A percentile compares a stretch with the other conserved stretches of the same genome.
Evolutionary conservation across 169 alveolate species (phyloP).

Genomic region (Fabrea salina): DNA sequence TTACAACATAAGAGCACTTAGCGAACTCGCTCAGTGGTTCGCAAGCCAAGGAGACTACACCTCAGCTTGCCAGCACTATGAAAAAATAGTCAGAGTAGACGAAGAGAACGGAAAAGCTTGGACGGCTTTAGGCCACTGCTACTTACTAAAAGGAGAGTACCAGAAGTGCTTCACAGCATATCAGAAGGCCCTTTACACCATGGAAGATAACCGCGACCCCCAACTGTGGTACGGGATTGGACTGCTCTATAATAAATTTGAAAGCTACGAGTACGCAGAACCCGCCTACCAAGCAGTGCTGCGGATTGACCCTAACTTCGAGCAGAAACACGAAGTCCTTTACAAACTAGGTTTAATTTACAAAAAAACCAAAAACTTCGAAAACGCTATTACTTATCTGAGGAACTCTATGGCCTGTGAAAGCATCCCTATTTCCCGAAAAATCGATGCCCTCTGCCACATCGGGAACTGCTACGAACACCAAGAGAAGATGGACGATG

Average conservation of each 20-base stretch:
- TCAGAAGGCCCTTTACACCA: constrained; percentile 53
- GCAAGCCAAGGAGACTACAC: constrained; percentile 24
- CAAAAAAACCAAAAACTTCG: constrained; percentile 45
- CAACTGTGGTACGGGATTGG: constrained; percentile 68
- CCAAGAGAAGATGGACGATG: constrained; percentile 37
- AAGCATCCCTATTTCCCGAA: constrained; percentile 42
- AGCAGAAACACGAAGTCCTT: constrained; percentile 56
- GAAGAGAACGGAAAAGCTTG: constrained; percentile 64
- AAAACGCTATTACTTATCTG: constrained; percentile 50
- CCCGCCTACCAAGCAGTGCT: constrained; percentile 58
- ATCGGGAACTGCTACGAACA: constrained; percentile 56
- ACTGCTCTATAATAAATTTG: constrained; percentile 59
- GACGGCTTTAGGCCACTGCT: constrained; percentile 71
- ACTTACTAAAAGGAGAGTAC: constrained; percentile 50
- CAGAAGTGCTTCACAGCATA: constrained; percentile 59
- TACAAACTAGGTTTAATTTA: constrained; percentile 50
- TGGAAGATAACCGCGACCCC: constrained; percentile 56
- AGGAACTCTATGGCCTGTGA: constrained; percentile 41
- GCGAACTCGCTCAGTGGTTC: constrained; percentile 24
- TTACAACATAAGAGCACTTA: constrained; percentile 28
- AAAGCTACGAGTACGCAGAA: constrained; percentile 59
- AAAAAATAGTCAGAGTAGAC: constrained; percentile 41
- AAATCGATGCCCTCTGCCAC: constrained; percentile 49
- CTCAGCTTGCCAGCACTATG: constrained; percentile 35
- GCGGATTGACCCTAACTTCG: constrained; percentile 53